Evolutionary conservation across 129 eudicot species (phyloP).

Genomic region (Ambrosia artemisiifolia): DNA sequence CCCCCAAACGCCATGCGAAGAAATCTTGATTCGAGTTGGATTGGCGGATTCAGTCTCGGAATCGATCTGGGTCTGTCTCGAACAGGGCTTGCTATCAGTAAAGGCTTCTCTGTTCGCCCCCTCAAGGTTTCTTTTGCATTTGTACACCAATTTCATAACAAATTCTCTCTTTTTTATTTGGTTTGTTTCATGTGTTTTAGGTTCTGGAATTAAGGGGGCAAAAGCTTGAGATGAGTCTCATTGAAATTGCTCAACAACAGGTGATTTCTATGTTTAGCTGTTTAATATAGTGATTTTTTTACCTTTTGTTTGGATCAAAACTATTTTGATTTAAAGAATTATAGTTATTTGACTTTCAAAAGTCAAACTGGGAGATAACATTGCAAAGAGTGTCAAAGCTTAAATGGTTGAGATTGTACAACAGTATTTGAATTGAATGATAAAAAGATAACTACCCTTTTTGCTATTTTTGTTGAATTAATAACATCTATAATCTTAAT

Average conservation of each 20-base stretch:
- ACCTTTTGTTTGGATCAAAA: background rate
- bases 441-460: background rate
- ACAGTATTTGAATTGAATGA: background rate
- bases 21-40: constrained; percentile 59
- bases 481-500: background rate
- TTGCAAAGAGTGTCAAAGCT: background rate
- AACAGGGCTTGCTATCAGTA: constrained; percentile 89
- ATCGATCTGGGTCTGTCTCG: constrained; percentile 84
- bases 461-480: background rate
- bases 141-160: background rate
- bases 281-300: background rate
- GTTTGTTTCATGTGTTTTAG: constrained; percentile 30
- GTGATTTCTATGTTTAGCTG: constrained; percentile 17
- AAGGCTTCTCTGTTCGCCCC: constrained; percentile 82
- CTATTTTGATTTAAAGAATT: background rate
- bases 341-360: background rate
- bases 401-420: background rate
- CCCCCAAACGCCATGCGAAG: constrained; percentile 84
- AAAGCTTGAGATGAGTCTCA: constrained; percentile 75
- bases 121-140: constrained; percentile 52
- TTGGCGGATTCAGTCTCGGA: constrained; percentile 89
- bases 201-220: constrained; percentile 80
- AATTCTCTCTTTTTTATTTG: background rate
- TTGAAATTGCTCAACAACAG: constrained; percentile 72
- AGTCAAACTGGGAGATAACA: constrained; percentile 1